Evolutionary conservation across 129 eudicot species (phyloP).

Genomic region (Artemisia annua): DNA sequence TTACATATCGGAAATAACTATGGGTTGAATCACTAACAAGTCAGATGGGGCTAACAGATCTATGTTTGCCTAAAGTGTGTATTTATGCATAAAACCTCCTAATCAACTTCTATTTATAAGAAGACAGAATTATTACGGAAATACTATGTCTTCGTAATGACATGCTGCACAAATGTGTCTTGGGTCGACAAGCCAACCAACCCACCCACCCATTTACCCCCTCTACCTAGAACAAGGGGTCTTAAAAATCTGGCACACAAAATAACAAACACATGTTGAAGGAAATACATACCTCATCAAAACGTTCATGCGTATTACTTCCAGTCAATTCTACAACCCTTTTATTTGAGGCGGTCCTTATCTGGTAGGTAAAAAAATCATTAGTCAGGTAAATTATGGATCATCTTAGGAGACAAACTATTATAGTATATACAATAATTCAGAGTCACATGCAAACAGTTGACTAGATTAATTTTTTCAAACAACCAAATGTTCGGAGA

Average conservation of each 20-base stretch:
- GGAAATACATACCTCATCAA: constrained; percentile 53
- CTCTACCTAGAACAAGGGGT: constrained; percentile 4
- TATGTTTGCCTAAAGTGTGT: too few relatives aligned
- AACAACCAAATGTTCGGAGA: neutral
- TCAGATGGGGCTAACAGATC: too few relatives aligned
- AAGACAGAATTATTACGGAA: too few relatives aligned
- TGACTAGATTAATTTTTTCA: neutral
- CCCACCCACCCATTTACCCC: too few relatives aligned
- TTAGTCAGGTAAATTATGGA: neutral
- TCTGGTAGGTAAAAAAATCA: constrained; percentile 37
- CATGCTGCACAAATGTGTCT: too few relatives aligned
- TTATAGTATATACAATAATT: neutral
- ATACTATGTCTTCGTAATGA: too few relatives aligned
- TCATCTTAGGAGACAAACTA: neutral
- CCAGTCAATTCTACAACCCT: constrained; percentile 52
- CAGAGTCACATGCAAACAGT: neutral
- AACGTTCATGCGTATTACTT: constrained; percentile 61
- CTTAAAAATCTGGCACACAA: constrained; percentile 14
- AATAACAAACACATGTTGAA: neutral
- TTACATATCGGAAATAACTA: neutral
- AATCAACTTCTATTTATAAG: too few relatives aligned
- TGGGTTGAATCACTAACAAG: too few relatives aligned
- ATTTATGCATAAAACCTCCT: too few relatives aligned
- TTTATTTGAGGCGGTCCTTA: constrained; percentile 51
- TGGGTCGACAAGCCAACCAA: too few relatives aligned